Percentiles rank a stretch among this genome's conserved stretches.
These are phyloP conservation scores for Kalmusia sp. DNA, from an alignment of 2,329 filamentous ascomycete genomes.

Conservation along the genomic window DNA sequence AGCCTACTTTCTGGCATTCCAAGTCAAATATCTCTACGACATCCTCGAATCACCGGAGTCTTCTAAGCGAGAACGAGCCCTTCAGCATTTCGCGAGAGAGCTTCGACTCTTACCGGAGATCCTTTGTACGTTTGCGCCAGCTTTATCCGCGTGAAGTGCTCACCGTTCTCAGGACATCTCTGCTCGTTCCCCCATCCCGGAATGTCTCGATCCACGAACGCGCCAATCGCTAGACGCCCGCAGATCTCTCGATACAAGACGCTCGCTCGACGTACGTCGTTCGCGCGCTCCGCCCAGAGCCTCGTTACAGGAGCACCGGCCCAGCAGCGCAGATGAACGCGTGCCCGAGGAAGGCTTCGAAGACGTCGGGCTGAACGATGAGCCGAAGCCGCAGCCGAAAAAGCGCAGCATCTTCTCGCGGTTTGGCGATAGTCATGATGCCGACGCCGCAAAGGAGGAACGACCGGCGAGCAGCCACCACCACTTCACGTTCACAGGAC, in stretches of 20 bases:
- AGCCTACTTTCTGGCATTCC: slow-evolving; percentile 77
- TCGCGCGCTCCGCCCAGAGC: slow-evolving; percentile 67
- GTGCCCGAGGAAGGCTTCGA: slow-evolving; percentile 84
- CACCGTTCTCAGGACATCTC: slow-evolving; percentile 78
- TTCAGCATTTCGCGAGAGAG: slow-evolving; percentile 97
- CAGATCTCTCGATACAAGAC: slow-evolving; percentile 80
- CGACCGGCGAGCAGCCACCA: slow-evolving; percentile 55
- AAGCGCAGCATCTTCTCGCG: slow-evolving; percentile 82
- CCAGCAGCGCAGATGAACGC: slow-evolving; percentile 64
- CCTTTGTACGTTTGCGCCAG: slow-evolving; percentile 72
- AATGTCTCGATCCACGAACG: slow-evolving; percentile 60
- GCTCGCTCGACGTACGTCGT: slow-evolving; percentile 60
- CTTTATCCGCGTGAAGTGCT: slow-evolving; percentile 14
- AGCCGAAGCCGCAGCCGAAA: slow-evolving; percentile 68
- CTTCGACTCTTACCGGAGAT: slow-evolving; percentile 94
- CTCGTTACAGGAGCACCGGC: slow-evolving; percentile 63
- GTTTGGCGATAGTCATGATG: slow-evolving; percentile 67
- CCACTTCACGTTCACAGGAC: slow-evolving; percentile 72
- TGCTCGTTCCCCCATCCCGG: slow-evolving; percentile 78
- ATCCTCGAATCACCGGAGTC: slow-evolving; percentile 66
- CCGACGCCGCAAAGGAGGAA: slow-evolving; percentile 43
- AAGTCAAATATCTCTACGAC: slow-evolving; percentile 56
- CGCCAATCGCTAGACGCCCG: slow-evolving; percentile 63
- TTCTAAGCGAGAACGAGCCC: slow-evolving; percentile 83
- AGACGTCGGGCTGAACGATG: slow-evolving; percentile 86